Evolutionary conservation across 495 filamentous ascomycete genomes (phyloP).

Genomic region (Neurospora terricola): DNA sequence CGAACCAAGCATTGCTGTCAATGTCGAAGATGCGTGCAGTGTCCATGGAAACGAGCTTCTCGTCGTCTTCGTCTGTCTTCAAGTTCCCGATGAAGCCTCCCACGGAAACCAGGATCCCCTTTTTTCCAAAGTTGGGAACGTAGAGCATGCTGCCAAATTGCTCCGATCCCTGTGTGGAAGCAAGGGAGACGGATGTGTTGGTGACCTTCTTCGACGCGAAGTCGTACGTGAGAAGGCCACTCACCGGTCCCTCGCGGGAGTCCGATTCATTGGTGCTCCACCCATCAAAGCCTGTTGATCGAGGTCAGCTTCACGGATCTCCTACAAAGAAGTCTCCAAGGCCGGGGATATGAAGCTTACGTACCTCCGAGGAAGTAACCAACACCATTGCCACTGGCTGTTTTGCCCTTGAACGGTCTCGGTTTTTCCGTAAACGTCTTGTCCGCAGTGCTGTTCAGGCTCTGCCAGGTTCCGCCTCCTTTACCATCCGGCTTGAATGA

Average conservation of each 20-base stretch:
- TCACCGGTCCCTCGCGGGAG: not conserved
- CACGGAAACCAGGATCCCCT: constrained; percentile 11
- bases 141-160: constrained; percentile 5
- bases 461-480: constrained; percentile 10
- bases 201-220: constrained; percentile 2
- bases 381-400: constrained; percentile 9
- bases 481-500: constrained; percentile 10
- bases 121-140: constrained; percentile 14
- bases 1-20: constrained; percentile 6
- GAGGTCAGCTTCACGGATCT: not conserved
- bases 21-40: constrained; percentile 10
- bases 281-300: not conserved
- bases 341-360: not conserved
- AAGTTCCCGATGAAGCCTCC: not conserved
- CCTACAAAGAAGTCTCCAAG: not conserved
- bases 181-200: not conserved
- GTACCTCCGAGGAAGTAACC: constrained; percentile 14
- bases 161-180: not conserved
- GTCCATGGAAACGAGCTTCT: constrained; percentile 2
- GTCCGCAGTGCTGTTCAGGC: constrained; percentile 14
- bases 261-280: not conserved
- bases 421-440: constrained; percentile 5
- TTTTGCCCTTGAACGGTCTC: constrained; percentile 9
- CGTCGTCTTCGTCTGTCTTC: not conserved
- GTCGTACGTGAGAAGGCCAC: constrained; percentile 10